Evolutionary conservation across 768 basidiomycete genomes (phyloP).

Genomic region (Sistotremastrum niveocremeum): DNA sequence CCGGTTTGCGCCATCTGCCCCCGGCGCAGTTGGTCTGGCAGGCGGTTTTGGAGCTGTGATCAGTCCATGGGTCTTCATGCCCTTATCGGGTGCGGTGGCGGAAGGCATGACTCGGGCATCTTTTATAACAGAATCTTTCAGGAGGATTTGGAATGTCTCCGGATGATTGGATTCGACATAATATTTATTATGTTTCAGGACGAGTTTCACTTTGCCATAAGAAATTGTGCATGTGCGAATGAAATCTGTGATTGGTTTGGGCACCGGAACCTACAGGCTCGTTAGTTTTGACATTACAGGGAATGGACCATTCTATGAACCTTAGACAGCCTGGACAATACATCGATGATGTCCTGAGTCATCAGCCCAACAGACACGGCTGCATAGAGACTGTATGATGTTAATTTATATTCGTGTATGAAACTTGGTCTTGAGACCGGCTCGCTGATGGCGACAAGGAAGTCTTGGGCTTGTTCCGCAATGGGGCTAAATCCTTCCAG

Average conservation of each 20-base stretch:
- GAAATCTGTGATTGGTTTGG: constrained; percentile 69
- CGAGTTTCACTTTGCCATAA: constrained; percentile 97
- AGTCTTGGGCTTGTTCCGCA: constrained; percentile 96
- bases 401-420: constrained; percentile 98
- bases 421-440: constrained; percentile 98
- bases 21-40: constrained; percentile 24
- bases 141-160: constrained; percentile 74
- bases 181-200: constrained; percentile 95
- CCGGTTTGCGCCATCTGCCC: constrained; percentile 76
- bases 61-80: constrained; percentile 52
- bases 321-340: constrained; percentile 29
- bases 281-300: constrained; percentile 34
- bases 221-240: constrained; percentile 91
- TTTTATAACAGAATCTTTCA: constrained; percentile 78
- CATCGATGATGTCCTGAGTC: constrained; percentile 97
- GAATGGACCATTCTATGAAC: constrained; percentile 63
- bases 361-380: constrained; percentile 97
- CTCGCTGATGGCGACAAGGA: constrained; percentile 94
- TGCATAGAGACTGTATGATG: constrained; percentile 94
- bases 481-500: constrained; percentile 97
- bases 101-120: constrained; percentile 66
- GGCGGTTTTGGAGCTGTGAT: constrained; percentile 78
- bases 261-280: constrained; percentile 67
- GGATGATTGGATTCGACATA: constrained; percentile 94
- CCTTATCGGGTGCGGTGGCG: constrained; percentile 43